phyloP scores from a whole-genome alignment of 352 stramenopile genomes.

The Phytophthora pini region DNA sequence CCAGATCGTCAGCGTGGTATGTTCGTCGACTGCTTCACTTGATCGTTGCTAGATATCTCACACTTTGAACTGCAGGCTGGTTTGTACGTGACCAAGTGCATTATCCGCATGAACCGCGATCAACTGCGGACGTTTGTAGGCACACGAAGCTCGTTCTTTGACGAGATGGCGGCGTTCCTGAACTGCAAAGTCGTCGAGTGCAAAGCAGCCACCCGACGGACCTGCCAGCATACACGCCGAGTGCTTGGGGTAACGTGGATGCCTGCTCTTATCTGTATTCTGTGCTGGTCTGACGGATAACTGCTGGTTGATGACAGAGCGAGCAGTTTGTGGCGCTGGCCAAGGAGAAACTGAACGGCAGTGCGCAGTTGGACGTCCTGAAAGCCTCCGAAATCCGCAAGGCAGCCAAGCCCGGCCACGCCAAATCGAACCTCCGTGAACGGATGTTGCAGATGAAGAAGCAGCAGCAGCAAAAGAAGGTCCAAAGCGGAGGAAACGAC shows the following conservation, averaged over 20 bases:
- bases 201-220: slow-evolving; percentile 59
- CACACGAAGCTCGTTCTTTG: slow-evolving; percentile 51
- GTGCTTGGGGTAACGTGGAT: slow-evolving; percentile 49
- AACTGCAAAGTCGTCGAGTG: slow-evolving; percentile 80
- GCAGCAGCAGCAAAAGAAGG: slow-evolving; percentile 41
- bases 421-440: slow-evolving; percentile 61
- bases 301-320: slow-evolving; percentile 37
- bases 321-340: slow-evolving; percentile 57
- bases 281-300: slow-evolving; percentile 9
- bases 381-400: slow-evolving; percentile 64
- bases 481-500: slow-evolving; percentile 37
- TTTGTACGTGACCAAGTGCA: slow-evolving; percentile 59
- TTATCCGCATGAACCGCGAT: slow-evolving; percentile 50
- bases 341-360: slow-evolving; percentile 64
- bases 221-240: slow-evolving; percentile 55
- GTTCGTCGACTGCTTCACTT: slow-evolving; percentile 1
- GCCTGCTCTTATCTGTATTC: background rate
- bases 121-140: slow-evolving; percentile 54
- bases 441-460: slow-evolving; percentile 66
- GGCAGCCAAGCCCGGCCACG: slow-evolving; percentile 29
- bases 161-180: slow-evolving; percentile 63
- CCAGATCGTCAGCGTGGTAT: slow-evolving; percentile 57
- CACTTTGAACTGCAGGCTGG: slow-evolving; percentile 35
- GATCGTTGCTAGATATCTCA: background rate
- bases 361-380: slow-evolving; percentile 63